Evolutionary conservation across 1,284 basidiomycete genomes (phyloP), one percentile per base, ranked within the genome.

Genomic region (Agaricales sp.): DNA sequence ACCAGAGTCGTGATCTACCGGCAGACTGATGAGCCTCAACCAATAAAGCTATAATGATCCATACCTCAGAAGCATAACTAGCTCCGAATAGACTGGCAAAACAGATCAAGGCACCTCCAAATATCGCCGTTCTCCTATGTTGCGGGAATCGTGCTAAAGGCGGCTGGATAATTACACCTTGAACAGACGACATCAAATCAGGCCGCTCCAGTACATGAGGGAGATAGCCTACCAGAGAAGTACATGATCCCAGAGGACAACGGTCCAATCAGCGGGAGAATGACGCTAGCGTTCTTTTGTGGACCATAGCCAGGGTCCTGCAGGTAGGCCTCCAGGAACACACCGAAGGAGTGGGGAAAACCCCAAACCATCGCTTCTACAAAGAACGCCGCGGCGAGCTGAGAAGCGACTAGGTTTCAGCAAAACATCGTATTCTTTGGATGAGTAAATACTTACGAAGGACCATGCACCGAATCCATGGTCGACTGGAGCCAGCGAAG

Each of bases 331-430:
- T 56, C 50, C 2, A 65, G 52, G 43, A 61, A 59, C 1, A 59
- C 46, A 4, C 58, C 59, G 39, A 54, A 61, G 4, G 61, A 49
- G 18, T 54, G 53, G 0, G 62, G 62, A 22, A 63, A 52, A 1
- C 61, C 62, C 63, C 62, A 64, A 3, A 63, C 53, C 19, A 64
- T 52, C 1, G 57, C 59, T 43, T 62, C 60, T 12, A 64, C 56
- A 12, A 59, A 21, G 47, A 62, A 63, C 1, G 63, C 61, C 14
- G 56, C 60, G 6, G 26, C 26, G 26, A 30, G 26, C 26, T 30
- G 14, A 30, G 14, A n/a, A n/a, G n/a, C n/a, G n/a, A n/a, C n/a
- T n/a, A n/a, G n/a, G n/a, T n/a, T n/a, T n/a, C n/a, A n/a, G n/a
- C n/a, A n/a, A n/a, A n/a, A n/a, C n/a, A n/a, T n/a, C n/a, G n/a